Conservation (phyloP, 2,329 filamentous ascomycete genomes). For the Calonectria naviculata region DNA sequence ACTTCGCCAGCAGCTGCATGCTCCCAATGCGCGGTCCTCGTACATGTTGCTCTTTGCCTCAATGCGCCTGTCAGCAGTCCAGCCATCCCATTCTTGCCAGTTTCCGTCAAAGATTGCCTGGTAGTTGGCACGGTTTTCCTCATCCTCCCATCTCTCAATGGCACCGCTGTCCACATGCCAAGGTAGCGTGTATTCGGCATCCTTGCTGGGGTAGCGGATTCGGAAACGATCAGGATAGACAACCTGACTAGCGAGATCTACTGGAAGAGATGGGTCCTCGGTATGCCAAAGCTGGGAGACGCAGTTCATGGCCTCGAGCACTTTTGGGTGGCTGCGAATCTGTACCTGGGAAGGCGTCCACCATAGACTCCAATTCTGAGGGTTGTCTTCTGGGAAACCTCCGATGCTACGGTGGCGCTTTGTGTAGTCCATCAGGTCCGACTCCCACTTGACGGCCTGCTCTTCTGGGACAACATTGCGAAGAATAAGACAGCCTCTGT, state of each 20-base stretch:
- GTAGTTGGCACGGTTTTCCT: conserved; percentile 73
- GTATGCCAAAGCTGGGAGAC: conserved; percentile 12
- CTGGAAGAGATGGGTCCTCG: background rate
- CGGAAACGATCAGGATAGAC: conserved; percentile 67
- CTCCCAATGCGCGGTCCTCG: conserved; percentile 13
- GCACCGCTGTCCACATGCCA: conserved; percentile 77
- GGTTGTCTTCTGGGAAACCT: conserved; percentile 6
- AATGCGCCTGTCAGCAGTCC: conserved; percentile 75
- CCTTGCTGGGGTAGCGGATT: conserved; percentile 56
- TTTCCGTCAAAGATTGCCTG: conserved; percentile 74
- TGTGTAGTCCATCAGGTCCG: conserved; percentile 29
- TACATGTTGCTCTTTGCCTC: conserved; percentile 77
- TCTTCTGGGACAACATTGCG: background rate
- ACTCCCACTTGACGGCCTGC: background rate
- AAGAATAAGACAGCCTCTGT: background rate
- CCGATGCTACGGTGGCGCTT: conserved; percentile 29
- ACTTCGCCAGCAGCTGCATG: conserved; percentile 69
- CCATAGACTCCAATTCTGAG: conserved; percentile 7
- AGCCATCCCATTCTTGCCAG: conserved; percentile 84
- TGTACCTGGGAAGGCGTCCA: conserved; percentile 11
- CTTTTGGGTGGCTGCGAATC: conserved; percentile 7
- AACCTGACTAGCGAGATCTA: conserved; percentile 14
- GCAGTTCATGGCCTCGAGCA: conserved; percentile 13
- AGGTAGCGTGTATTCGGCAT: conserved; percentile 61
- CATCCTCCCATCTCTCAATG: conserved; percentile 75